Conservation (phyloP, 1,139 yeast species). For the Zygoascus meyerae region DNA sequence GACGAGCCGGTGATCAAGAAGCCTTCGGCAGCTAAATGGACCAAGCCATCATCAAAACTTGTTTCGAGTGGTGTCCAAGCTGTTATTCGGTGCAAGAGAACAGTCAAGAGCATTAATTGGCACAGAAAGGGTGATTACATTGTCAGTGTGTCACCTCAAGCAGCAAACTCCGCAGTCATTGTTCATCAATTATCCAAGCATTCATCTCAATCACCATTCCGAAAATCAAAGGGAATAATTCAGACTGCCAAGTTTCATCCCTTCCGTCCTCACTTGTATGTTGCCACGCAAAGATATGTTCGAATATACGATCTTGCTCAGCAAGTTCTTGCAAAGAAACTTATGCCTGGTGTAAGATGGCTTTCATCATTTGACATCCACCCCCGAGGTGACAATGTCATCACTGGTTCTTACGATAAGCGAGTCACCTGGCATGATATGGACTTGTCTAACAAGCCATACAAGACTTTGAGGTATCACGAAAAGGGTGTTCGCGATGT, state of each 20-base stretch:
- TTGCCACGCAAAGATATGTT: slow-evolving; percentile 88
- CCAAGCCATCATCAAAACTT: slow-evolving; percentile 65
- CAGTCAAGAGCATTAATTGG: slow-evolving; percentile 85
- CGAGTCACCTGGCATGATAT: slow-evolving; percentile 96
- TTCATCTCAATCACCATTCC: slow-evolving; percentile 94
- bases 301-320: slow-evolving; percentile 86
- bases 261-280: slow-evolving; percentile 86
- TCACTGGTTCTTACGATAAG: slow-evolving; percentile 91
- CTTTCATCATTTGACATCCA: slow-evolving; percentile 86
- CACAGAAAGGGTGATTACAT: slow-evolving; percentile 97
- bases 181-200: slow-evolving; percentile 95
- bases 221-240: slow-evolving; percentile 85
- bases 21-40: slow-evolving; percentile 74
- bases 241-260: slow-evolving; percentile 98
- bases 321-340: slow-evolving; percentile 74
- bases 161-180: slow-evolving; percentile 80
- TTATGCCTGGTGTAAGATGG: slow-evolving; percentile 96
- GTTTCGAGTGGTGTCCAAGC: slow-evolving; percentile 65
- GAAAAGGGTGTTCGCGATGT: slow-evolving; percentile 90
- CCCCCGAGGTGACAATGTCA: slow-evolving; percentile 90
- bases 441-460: slow-evolving; percentile 84
- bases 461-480: slow-evolving; percentile 91
- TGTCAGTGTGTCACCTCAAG: slow-evolving; percentile 88
- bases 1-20: slow-evolving; percentile 33
- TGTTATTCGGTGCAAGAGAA: slow-evolving; percentile 60